A percentile compares a stretch with the other conserved stretches of the same genome.
phyloP scores from a whole-genome alignment of 129 eudicot species.

The Flaveria ramosissima region DNA sequence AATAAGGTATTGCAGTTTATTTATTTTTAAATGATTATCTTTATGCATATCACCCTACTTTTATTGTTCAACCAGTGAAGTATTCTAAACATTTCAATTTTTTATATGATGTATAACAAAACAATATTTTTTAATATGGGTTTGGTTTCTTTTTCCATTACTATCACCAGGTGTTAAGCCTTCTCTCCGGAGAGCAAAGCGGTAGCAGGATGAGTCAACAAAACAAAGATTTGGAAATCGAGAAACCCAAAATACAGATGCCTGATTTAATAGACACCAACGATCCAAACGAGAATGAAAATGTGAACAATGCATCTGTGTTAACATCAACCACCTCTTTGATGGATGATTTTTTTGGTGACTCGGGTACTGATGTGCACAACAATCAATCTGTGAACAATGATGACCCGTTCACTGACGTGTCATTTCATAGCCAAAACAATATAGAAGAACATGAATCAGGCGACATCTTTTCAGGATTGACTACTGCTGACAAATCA shows the following conservation, averaged over 20 bases:
- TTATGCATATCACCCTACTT: constrained; percentile 1
- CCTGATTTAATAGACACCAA: constrained; percentile 89
- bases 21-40: background rate
- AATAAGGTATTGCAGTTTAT: constrained; percentile 5
- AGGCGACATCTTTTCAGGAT: constrained; percentile 74
- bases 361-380: constrained; percentile 32
- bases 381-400: constrained; percentile 42
- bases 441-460: constrained; percentile 49
- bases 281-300: constrained; percentile 45
- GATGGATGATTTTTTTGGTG: constrained; percentile 71
- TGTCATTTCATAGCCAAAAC: constrained; percentile 58
- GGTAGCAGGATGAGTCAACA: constrained; percentile 44
- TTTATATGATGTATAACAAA: background rate
- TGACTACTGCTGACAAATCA: constrained; percentile 46
- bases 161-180: constrained; percentile 58
- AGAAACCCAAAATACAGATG: constrained; percentile 50
- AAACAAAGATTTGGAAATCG: constrained; percentile 44
- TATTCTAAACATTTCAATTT: background rate
- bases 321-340: constrained; percentile 44
- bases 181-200: constrained; percentile 57
- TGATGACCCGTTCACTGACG: constrained; percentile 56
- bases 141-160: background rate
- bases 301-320: constrained; percentile 34
- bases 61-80: constrained; percentile 6
- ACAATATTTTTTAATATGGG: background rate